Percentiles rank a stretch among this genome's conserved stretches.
These are phyloP conservation scores for Martensiomyces pterosporus DNA, from an alignment of 192 early-diverging fungal genomes.

Conservation along the genomic window DNA sequence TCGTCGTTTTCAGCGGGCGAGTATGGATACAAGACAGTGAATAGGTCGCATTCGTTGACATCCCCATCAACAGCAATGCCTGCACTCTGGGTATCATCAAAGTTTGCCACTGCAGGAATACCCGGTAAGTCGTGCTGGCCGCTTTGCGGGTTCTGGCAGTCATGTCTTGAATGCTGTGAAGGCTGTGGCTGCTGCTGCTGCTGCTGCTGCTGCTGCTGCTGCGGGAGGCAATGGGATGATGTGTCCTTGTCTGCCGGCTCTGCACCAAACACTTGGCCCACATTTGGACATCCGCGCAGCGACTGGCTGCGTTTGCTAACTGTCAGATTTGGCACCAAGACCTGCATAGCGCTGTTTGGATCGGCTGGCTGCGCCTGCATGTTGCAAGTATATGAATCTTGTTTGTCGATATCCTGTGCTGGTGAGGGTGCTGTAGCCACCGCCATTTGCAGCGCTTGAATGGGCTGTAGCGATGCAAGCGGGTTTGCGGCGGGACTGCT, in stretches of 20 bases:
- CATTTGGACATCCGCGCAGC: constrained; percentile 11
- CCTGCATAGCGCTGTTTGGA: no score
- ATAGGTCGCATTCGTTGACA: constrained; percentile 1
- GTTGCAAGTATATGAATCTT: no score
- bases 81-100: neutral
- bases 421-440: no score
- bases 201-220: no score
- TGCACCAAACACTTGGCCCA: neutral
- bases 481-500: no score
- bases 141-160: neutral
- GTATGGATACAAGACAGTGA: constrained; percentile 30
- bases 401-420: no score
- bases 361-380: no score
- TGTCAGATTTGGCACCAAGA: neutral
- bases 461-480: no score
- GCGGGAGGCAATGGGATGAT: neutral
- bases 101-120: neutral
- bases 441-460: no score
- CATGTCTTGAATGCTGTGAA: no score
- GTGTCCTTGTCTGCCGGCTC: neutral
- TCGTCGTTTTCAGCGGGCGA: constrained; percentile 24
- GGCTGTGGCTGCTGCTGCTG: neutral
- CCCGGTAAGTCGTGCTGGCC: neutral
- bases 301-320: constrained; percentile 17
- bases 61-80: neutral